A percentile compares a stretch with the other conserved stretches of the same genome.
phyloP scores from a whole-genome alignment of 345 rosid genomes.

The Citrus unshiu region DNA sequence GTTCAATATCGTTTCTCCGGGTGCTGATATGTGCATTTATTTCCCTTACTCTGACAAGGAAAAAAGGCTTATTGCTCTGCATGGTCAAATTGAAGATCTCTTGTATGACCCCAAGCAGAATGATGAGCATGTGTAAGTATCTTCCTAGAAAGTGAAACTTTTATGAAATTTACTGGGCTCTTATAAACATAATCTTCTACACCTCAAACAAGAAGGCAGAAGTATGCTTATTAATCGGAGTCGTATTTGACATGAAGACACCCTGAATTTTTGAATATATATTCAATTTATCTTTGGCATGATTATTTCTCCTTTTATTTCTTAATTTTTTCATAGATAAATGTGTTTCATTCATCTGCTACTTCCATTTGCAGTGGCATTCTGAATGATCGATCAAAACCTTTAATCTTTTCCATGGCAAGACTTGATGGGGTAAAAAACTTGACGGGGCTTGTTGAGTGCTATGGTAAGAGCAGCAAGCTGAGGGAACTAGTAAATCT shows the following conservation, averaged over 20 bases:
- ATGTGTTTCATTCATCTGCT: not conserved
- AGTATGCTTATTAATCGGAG: not conserved
- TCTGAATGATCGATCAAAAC: constrained; percentile 43
- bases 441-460: constrained; percentile 56
- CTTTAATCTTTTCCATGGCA: constrained; percentile 67
- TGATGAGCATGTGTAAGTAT: constrained; percentile 53
- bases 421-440: constrained; percentile 60
- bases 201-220: not conserved
- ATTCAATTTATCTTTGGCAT: not conserved
- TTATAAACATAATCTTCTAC: not conserved
- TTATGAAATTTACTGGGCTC: not conserved
- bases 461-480: constrained; percentile 38
- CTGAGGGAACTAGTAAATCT: constrained; percentile 50
- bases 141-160: not conserved
- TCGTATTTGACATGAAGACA: not conserved
- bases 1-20: constrained; percentile 66
- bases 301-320: not conserved
- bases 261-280: not conserved
- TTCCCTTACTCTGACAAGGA: constrained; percentile 51
- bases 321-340: not conserved
- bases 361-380: constrained; percentile 31
- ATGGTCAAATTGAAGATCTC: constrained; percentile 46
- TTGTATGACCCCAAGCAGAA: constrained; percentile 42
- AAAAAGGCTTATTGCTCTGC: constrained; percentile 49
- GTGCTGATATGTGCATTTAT: constrained; percentile 60